These are phyloP conservation scores for Suillus americanus DNA, from an alignment of 768 basidiomycete species.

Conservation along the genomic window DNA sequence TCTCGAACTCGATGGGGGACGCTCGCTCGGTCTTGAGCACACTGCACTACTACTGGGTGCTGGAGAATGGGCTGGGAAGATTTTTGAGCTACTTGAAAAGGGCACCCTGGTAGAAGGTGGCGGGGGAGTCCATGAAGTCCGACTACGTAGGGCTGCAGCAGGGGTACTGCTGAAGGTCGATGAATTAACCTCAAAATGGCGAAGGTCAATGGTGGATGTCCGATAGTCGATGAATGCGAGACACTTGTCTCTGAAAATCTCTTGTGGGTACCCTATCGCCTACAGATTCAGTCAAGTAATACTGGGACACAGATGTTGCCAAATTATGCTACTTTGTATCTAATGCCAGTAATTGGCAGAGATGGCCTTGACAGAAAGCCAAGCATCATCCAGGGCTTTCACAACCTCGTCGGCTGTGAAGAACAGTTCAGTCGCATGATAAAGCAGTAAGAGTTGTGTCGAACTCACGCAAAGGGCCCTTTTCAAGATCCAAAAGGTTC, in stretches of 20 bases:
- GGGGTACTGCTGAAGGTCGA: slow-evolving; percentile 83
- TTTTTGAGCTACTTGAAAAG: slow-evolving; percentile 65
- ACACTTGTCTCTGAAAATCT: neutral
- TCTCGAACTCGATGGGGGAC: slow-evolving; percentile 75
- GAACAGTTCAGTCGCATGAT: neutral
- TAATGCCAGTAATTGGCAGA: slow-evolving; percentile 38
- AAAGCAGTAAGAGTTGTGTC: neutral
- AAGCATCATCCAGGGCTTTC: slow-evolving; percentile 49
- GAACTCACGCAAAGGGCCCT: slow-evolving; percentile 52
- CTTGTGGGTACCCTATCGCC: neutral
- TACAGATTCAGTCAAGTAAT: neutral
- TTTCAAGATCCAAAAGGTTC: slow-evolving; percentile 54
- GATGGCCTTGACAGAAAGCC: slow-evolving; percentile 42
- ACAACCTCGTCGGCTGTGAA: slow-evolving; percentile 49
- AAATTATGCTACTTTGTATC: neutral
- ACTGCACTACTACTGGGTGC: slow-evolving; percentile 65
- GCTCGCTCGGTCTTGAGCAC: slow-evolving; percentile 72
- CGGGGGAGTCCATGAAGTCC: slow-evolving; percentile 63
- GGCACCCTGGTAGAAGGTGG: slow-evolving; percentile 61
- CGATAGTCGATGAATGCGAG: slow-evolving; percentile 11
- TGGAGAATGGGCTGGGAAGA: slow-evolving; percentile 77
- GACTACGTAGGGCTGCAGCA: slow-evolving; percentile 68
- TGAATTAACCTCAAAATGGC: slow-evolving; percentile 66
- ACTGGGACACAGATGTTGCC: neutral
- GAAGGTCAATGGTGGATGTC: slow-evolving; percentile 58